Base-by-base conservation (phyloP, 305 asterid genomes). In the Fraxinus xanthoxyloides region DNA sequence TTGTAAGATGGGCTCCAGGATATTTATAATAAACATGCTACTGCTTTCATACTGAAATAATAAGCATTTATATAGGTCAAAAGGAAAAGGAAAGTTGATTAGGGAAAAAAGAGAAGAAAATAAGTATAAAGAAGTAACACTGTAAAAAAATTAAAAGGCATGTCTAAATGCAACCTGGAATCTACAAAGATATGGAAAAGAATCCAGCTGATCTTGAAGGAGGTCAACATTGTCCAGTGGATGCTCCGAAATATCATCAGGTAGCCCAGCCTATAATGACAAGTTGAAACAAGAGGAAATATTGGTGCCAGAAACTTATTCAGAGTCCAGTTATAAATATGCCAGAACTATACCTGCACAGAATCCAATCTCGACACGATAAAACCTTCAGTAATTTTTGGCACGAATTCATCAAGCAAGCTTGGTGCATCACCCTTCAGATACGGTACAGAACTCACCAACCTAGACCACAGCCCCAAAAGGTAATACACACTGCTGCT, bases 401-500 rank as follows among this genome's bases (percentile, higher is more conserved):
- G 99, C 84, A 97, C 99, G 85, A 93, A 97, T 84, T 97, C 98
- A 69, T 95, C 98, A 32, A 97, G 99, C 88, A 94, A 87, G 93
- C 98, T 94, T 75, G 99, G 99, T 4, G 97, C 92, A 81, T 94
- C 99, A 80, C 96, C 95, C 90, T 97, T 97, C 91, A 97, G 88
- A 87, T 93, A 97, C 40, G 98, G 98, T 73, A 94, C 98, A 82
- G 99, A 92, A 79, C 96, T 91, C 85, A 94, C 99, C 91, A 97
- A 86, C 89, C 99, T 90, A 84, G 99, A 97, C 99, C 99, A 97
- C 84, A 97, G 88, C 85, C 99, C 99, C 82, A 97, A 88, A 77
- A 97, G 98, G 87, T 97, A 97, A 90, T 94, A 97, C 76, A 97
- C 97, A 72, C 99, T 97, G 92, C 92, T 90, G 88, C 99, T 97